Conservation (phyloP, 208 protist species). For the Spongospora subterranea region DNA sequence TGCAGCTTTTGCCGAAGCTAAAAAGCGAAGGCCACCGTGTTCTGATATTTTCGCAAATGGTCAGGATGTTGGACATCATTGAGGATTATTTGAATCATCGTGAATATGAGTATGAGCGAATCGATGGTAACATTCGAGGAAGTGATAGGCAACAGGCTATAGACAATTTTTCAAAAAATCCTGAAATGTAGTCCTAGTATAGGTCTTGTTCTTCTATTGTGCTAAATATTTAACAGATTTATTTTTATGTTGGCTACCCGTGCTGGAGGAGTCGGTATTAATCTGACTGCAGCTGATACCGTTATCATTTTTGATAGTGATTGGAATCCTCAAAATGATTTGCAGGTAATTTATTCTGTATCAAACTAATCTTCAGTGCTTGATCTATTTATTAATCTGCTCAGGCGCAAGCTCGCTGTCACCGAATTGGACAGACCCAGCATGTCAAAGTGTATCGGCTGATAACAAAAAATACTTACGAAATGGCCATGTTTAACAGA, state of each 20-base stretch:
- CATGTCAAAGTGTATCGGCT: conserved; percentile 81
- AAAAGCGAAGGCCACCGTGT: conserved; percentile 83
- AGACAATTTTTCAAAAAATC: conserved; percentile 58
- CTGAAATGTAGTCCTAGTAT: conserved; percentile 13
- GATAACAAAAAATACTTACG: conserved; percentile 82
- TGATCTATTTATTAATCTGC: conserved; percentile 36
- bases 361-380: conserved; percentile 27
- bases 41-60: conserved; percentile 93
- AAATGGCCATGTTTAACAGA: conserved; percentile 83
- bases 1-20: conserved; percentile 66
- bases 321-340: conserved; percentile 82
- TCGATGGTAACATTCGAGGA: conserved; percentile 81
- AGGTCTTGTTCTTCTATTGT: background rate
- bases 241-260: conserved; percentile 71
- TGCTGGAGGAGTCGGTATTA: conserved; percentile 88
- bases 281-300: conserved; percentile 96
- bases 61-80: conserved; percentile 87
- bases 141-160: conserved; percentile 66
- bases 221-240: conserved; percentile 38
- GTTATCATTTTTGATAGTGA: conserved; percentile 96
- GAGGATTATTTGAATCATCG: conserved; percentile 82
- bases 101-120: conserved; percentile 80
- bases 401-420: conserved; percentile 84
- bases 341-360: conserved; percentile 70
- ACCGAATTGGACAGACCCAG: conserved; percentile 95